A percentile compares a stretch with the other conserved stretches of the same genome.
phyloP scores from a whole-genome alignment of 2,329 filamentous ascomycete species.

The Fusarium chlamydosporum region DNA sequence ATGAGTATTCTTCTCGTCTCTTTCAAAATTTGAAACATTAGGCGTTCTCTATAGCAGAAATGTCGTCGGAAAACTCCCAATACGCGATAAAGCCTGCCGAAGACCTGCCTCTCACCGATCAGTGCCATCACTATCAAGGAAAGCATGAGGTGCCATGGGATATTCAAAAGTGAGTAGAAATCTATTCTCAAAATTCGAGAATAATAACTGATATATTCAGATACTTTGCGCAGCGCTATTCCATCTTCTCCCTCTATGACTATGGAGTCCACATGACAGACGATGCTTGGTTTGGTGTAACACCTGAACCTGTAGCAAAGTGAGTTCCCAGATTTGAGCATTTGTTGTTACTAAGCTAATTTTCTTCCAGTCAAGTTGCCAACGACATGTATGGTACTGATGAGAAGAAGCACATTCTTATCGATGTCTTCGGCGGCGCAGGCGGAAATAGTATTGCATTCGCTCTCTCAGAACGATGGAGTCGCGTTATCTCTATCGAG shows the following conservation, averaged over 20 bases:
- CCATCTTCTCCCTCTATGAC: conserved; percentile 89
- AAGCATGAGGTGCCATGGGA: conserved; percentile 82
- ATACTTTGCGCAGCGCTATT: conserved; percentile 91
- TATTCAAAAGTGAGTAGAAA: conserved; percentile 79
- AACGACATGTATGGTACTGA: conserved; percentile 73
- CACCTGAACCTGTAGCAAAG: conserved; percentile 91
- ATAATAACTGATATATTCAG: conserved; percentile 60
- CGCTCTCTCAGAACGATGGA: conserved; percentile 83
- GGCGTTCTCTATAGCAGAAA: conserved; percentile 25
- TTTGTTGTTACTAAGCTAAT: conserved; percentile 12
- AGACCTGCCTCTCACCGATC: conserved; percentile 68
- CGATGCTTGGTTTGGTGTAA: conserved; percentile 97
- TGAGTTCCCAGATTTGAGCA: conserved; percentile 58
- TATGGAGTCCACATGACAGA: conserved; percentile 91
- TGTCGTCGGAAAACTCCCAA: conserved; percentile 26
- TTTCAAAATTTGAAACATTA: conserved; percentile 15
- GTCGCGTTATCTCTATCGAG: conserved; percentile 89
- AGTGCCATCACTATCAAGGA: conserved; percentile 81
- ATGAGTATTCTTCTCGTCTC: background rate
- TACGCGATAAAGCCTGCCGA: conserved; percentile 60
- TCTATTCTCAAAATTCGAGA: background rate
- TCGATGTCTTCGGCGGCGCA: conserved; percentile 92
- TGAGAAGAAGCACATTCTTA: conserved; percentile 73
- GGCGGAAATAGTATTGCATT: conserved; percentile 98
- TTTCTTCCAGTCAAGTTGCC: conserved; percentile 76